These are phyloP conservation scores for Paraglomus occultum DNA, from an alignment of 192 early-diverging fungal genomes.

Conservation along the genomic window DNA sequence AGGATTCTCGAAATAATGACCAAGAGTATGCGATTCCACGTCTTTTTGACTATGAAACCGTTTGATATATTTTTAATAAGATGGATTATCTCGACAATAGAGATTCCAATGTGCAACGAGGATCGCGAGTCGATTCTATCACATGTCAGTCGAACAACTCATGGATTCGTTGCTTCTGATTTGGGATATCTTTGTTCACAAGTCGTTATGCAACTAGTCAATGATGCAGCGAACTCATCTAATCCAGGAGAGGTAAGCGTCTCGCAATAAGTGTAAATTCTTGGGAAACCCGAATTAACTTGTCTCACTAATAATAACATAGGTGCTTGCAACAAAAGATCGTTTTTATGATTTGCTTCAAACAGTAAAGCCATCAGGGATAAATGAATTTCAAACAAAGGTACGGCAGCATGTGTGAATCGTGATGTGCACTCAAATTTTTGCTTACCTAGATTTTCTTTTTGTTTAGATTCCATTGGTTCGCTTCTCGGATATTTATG, in stretches of 20 bases:
- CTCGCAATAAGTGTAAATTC: constrained; percentile 3
- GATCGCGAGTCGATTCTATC: constrained; percentile 38
- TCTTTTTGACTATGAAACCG: neutral
- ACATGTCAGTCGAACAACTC: constrained; percentile 50
- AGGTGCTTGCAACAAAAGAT: constrained; percentile 26
- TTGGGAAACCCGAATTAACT: too few species aligned
- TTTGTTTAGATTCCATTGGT: constrained; percentile 55
- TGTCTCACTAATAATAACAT: constrained; percentile 19
- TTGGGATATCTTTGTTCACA: constrained; percentile 64
- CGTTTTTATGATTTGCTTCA: constrained; percentile 47
- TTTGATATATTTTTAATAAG: neutral
- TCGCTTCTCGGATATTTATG: constrained; percentile 72
- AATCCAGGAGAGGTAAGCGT: constrained; percentile 32
- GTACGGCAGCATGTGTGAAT: constrained; percentile 19
- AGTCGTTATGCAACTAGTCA: constrained; percentile 47
- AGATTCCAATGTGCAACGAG: constrained; percentile 45
- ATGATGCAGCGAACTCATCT: constrained; percentile 35
- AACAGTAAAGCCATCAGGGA: constrained; percentile 53
- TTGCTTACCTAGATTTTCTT: neutral
- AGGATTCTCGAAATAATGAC: constrained; percentile 42
- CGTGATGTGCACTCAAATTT: neutral
- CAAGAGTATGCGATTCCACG: constrained; percentile 33
- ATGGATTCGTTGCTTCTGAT: constrained; percentile 84
- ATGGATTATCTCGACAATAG: constrained; percentile 25
- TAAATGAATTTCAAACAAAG: constrained; percentile 50